Percentiles rank a stretch among this genome's conserved stretches.
Conservation (phyloP, 75 land plant species). For the Pinus albicaulis region DNA sequence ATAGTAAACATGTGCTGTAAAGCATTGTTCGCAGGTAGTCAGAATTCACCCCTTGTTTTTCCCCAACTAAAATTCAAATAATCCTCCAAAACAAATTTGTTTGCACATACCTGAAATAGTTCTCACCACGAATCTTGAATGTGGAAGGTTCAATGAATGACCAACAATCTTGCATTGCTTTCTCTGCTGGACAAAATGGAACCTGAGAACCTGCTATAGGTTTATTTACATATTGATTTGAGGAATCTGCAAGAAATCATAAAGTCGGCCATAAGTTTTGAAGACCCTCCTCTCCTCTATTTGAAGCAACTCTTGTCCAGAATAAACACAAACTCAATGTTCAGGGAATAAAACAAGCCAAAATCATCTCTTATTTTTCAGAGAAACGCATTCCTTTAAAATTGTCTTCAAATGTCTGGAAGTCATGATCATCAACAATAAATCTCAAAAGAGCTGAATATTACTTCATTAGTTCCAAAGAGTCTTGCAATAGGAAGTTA, state of each 20-base stretch:
- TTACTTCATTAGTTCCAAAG: no score
- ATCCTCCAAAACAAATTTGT: background rate
- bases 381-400: no score
- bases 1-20: constrained; percentile 1
- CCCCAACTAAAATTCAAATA: background rate
- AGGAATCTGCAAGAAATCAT: constrained; percentile 39
- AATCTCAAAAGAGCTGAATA: no score
- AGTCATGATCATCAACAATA: no score
- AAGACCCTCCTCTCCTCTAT: no score
- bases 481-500: no score
- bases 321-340: no score
- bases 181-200: constrained; percentile 54
- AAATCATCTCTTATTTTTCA: no score
- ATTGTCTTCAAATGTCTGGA: no score
- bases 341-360: no score
- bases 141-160: constrained; percentile 53
- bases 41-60: constrained; percentile 18
- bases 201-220: constrained; percentile 76
- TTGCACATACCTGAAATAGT: constrained; percentile 45
- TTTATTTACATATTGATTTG: constrained; percentile 42
- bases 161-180: constrained; percentile 65
- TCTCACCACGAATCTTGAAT: constrained; percentile 64
- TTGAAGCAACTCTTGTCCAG: no score
- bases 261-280: no score
- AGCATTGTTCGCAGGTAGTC: constrained; percentile 16